Evolutionary conservation across 1,139 yeast species (phyloP), one percentile per base, ranked within the genome.

Genomic region (Debaryomyces subglobosus): DNA sequence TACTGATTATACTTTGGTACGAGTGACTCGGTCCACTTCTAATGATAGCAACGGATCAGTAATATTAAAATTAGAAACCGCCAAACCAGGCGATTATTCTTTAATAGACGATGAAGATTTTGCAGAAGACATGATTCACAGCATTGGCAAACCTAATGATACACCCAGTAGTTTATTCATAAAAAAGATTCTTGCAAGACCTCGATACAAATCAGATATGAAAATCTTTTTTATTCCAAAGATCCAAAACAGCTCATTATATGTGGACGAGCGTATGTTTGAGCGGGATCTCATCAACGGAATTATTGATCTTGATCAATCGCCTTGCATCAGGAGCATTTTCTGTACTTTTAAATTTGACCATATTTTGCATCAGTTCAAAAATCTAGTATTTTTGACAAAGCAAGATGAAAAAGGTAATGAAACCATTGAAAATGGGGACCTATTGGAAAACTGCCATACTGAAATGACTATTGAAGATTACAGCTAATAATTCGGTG

Each of bases 21-120:
- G 86, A 48, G 78, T 81, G 5, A 79, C 85, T 1, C 64, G 85
- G 49, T 80, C 84, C 1, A 79, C 84, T 5, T 78, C 83, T 5
- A 69, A 71, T 33, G 83, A 78, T 52, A 62, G 64, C 35, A 81
- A 79, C 21, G 83, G 84, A 1, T 73, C 82, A 10, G 69, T 74
- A 6, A 65, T 80, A 3, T 63, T 81, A 39, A 81, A 81, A 55
- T 64, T 81, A 45, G 86, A 81, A 58, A 77, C 84, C 0, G 81
- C 83, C 0, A 71, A 65, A 50, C 81, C 84, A 0, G 85, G 85
- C 3, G 81, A 79, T 50, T 56, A 61, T n/a, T 70, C 68, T 55
- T 60, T 81, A 42, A 72, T 79, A 46, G 85, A 81, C 57, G 78
- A 73, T 48, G 74, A 69, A 38, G 79, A 77, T 35, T 75, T 69